Evolutionary conservation across 805 yeast species (phyloP).

Genomic region (Kregervanrija delftensis): DNA sequence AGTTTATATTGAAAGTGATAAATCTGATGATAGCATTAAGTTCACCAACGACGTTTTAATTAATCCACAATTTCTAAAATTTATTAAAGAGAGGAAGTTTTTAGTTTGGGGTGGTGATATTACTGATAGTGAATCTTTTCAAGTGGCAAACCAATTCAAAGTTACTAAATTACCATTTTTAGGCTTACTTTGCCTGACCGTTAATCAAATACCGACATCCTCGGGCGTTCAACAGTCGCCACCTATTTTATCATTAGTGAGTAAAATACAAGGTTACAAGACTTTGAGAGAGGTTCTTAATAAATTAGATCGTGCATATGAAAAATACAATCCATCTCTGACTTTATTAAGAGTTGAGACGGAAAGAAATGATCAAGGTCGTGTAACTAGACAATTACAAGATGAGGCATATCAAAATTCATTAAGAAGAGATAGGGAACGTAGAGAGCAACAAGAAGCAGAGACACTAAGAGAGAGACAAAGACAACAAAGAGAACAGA

Average conservation of each 20-base stretch:
- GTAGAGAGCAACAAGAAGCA: constrained; percentile 16
- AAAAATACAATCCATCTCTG: constrained; percentile 56
- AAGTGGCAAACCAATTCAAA: constrained; percentile 67
- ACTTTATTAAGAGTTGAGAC: constrained; percentile 55
- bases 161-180: constrained; percentile 76
- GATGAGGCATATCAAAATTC: constrained; percentile 72
- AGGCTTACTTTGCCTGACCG: constrained; percentile 67
- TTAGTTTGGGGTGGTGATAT: constrained; percentile 86
- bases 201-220: constrained; percentile 46
- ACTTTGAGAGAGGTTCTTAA: constrained; percentile 29
- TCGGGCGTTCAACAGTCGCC: constrained; percentile 45
- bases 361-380: constrained; percentile 50
- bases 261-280: constrained; percentile 56
- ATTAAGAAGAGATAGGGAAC: constrained; percentile 50
- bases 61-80: constrained; percentile 40
- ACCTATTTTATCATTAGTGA: constrained; percentile 55
- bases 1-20: constrained; percentile 65
- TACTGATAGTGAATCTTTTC: constrained; percentile 75
- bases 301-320: constrained; percentile 31
- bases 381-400: constrained; percentile 60
- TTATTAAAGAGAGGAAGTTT: constrained; percentile 43
- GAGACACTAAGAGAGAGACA: constrained; percentile 12
- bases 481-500: constrained; percentile 9
- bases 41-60: constrained; percentile 52
- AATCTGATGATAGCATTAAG: constrained; percentile 52